Evolutionary conservation across 306 rosid species (phyloP).

Genomic region (Corylus heterophylla): DNA sequence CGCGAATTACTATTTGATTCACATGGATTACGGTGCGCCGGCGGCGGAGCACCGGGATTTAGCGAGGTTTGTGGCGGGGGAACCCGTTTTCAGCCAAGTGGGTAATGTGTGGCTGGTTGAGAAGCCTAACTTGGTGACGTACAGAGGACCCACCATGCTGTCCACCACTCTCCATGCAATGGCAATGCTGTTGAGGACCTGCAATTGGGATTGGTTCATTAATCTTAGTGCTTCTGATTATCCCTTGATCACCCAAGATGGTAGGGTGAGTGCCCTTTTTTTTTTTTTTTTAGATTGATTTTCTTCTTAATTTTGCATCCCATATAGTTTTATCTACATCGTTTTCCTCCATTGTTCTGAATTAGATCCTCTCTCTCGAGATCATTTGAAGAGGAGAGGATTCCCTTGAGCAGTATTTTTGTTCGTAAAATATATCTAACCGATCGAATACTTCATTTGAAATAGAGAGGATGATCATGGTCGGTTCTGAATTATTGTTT

Average conservation of each 20-base stretch:
- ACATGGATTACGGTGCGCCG: conserved; percentile 74
- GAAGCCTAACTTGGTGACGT: conserved; percentile 79
- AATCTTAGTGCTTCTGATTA: conserved; percentile 96
- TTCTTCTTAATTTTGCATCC: not conserved
- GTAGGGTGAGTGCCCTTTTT: conserved; percentile 86
- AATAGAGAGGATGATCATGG: too few relatives aligned
- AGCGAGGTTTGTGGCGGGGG: conserved; percentile 49
- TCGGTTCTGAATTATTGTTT: too few relatives aligned
- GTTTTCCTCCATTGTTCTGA: not conserved
- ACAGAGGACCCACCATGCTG: conserved; percentile 95
- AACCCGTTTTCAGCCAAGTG: conserved; percentile 57
- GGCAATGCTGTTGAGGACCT: conserved; percentile 66
- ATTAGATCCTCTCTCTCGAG: not conserved
- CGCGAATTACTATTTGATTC: conserved; percentile 77
- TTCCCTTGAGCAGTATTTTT: too few relatives aligned
- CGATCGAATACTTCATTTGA: too few relatives aligned
- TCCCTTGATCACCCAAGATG: conserved; percentile 92
- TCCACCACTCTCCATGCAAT: conserved; percentile 87
- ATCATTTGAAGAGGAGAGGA: too few relatives aligned
- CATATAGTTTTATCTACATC: not conserved
- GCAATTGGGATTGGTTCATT: conserved; percentile 89
- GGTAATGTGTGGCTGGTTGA: conserved; percentile 89
- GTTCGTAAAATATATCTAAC: too few relatives aligned
- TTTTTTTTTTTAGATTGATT: conserved; percentile 1
- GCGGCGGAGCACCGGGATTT: conserved; percentile 53